These are phyloP conservation scores for Penicillium sp. DNA, from an alignment of 2,329 filamentous ascomycete species.

Conservation along the genomic window DNA sequence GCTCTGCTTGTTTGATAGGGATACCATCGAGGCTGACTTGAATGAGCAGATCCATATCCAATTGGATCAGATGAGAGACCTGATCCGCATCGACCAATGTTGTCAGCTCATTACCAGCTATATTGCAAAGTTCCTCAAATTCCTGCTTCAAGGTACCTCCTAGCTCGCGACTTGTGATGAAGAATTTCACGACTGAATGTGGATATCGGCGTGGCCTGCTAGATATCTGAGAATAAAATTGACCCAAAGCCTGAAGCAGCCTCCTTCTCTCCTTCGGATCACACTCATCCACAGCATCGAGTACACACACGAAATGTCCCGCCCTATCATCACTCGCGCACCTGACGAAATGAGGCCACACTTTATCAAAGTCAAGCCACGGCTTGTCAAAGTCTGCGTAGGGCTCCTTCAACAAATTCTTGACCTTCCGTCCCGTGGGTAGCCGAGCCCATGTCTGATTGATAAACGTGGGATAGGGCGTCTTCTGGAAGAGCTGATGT, in stretches of 20 bases:
- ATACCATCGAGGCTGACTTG: background rate
- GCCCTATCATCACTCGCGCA: background rate
- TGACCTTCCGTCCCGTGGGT: background rate
- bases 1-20: background rate
- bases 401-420: background rate
- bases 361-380: background rate
- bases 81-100: background rate
- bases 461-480: background rate
- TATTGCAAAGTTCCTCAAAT: background rate
- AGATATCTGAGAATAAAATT: background rate
- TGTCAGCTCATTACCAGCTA: background rate
- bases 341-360: background rate
- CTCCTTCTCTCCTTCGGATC: background rate
- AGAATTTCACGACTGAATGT: background rate
- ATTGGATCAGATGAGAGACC: background rate
- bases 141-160: background rate
- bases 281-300: slow-evolving; percentile 7
- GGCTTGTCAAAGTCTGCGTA: background rate
- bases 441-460: background rate
- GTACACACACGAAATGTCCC: slow-evolving; percentile 1
- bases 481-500: background rate
- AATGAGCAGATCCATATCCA: background rate
- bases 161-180: background rate
- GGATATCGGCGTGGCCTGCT: background rate
- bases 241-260: background rate